These are phyloP conservation scores for Sphaerulina vaccinii DNA, from an alignment of 2,329 filamentous ascomycete genomes.

Conservation along the genomic window DNA sequence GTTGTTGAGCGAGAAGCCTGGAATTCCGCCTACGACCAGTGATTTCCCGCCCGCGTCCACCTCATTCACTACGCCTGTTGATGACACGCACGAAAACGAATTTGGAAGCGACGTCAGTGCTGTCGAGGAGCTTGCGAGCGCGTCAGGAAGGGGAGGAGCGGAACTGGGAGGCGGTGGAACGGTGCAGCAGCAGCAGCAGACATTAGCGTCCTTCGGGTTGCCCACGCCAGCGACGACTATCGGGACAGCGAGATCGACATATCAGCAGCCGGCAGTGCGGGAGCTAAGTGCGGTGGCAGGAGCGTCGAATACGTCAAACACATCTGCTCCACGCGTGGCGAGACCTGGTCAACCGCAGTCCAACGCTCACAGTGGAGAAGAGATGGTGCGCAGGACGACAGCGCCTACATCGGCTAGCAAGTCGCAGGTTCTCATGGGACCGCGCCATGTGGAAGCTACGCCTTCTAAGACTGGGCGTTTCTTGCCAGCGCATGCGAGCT, in stretches of 20 bases:
- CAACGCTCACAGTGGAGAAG: not conserved
- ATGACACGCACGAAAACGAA: constrained; percentile 14
- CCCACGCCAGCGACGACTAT: not conserved
- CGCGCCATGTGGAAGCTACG: constrained; percentile 10
- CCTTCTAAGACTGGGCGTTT: constrained; percentile 13
- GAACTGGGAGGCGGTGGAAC: not conserved
- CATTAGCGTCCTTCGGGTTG: not conserved
- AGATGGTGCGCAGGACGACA: constrained; percentile 47
- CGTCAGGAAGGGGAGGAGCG: not conserved
- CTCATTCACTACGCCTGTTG: constrained; percentile 16
- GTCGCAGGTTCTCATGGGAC: constrained; percentile 32
- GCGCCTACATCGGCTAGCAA: constrained; percentile 45
- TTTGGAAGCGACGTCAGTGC: not conserved
- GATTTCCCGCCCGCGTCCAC: constrained; percentile 25
- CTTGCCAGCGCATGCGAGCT: not conserved
- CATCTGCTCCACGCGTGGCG: not conserved
- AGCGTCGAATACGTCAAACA: not conserved
- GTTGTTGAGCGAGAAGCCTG: constrained; percentile 48
- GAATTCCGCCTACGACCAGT: constrained; percentile 37
- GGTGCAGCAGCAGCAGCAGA: not conserved
- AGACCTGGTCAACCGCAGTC: not conserved
- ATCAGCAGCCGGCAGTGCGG: not conserved
- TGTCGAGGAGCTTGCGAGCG: not conserved
- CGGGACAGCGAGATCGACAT: not conserved
- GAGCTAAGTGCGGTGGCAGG: not conserved